Conservation (phyloP, 2,329 filamentous ascomycete species). For the Aspergillus pseudotamarii region DNA sequence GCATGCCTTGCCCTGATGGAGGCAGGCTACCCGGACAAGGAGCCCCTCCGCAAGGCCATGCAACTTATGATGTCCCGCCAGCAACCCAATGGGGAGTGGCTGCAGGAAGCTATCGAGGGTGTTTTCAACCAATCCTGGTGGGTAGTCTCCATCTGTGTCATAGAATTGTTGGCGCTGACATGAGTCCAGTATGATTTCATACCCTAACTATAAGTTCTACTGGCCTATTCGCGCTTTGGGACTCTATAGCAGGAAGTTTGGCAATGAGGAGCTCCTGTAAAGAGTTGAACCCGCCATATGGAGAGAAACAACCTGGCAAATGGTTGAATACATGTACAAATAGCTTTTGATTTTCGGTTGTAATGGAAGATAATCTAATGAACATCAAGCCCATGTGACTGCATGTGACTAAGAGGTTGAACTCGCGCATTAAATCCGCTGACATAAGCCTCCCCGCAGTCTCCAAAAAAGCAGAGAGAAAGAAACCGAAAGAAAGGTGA, state of each 20-base stretch:
- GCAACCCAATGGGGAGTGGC: slow-evolving; percentile 87
- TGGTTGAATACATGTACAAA: not conserved
- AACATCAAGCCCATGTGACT: not conserved
- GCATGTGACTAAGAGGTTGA: not conserved
- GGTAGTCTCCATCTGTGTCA: slow-evolving; percentile 36
- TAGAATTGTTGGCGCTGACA: slow-evolving; percentile 24
- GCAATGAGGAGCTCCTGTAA: slow-evolving; percentile 60
- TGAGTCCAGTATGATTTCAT: slow-evolving; percentile 81
- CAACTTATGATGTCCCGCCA: slow-evolving; percentile 83
- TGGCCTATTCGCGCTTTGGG: slow-evolving; percentile 94
- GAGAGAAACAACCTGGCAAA: not conserved
- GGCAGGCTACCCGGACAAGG: slow-evolving; percentile 75
- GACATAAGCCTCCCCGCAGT: slow-evolving; percentile 16
- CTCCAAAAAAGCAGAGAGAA: slow-evolving; percentile 9
- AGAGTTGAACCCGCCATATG: not conserved
- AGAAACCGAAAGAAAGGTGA: slow-evolving; percentile 14
- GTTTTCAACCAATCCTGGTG: slow-evolving; percentile 98
- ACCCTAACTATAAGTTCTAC: slow-evolving; percentile 98
- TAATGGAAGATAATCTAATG: not conserved
- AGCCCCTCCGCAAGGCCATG: slow-evolving; percentile 72
- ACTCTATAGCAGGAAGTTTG: slow-evolving; percentile 77
- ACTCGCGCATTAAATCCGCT: not conserved
- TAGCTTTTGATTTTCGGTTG: not conserved
- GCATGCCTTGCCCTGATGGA: slow-evolving; percentile 80
- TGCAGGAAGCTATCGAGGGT: slow-evolving; percentile 93